These are phyloP conservation scores for Cornus florida DNA, from an alignment of 148 eudicot species.

Conservation along the genomic window DNA sequence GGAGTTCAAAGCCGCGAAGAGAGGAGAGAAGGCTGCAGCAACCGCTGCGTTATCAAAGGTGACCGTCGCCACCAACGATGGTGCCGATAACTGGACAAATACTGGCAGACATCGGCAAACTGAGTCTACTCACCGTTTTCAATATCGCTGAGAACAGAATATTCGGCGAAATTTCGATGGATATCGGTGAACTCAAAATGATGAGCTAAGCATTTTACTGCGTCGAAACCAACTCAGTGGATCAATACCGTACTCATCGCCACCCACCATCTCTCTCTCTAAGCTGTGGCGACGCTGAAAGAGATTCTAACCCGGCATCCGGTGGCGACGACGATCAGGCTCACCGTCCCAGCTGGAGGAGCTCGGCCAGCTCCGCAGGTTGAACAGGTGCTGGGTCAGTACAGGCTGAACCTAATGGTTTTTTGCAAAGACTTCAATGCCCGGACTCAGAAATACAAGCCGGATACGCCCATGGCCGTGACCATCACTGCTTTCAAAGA, in stretches of 20 bases:
- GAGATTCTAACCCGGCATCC: slow-evolving; percentile 69
- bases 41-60: no score
- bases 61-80: no score
- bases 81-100: no score
- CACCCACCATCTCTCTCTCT: background rate
- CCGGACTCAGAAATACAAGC: slow-evolving; percentile 79
- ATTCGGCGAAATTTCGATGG: no score
- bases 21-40: slow-evolving; percentile 39
- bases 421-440: slow-evolving; percentile 96
- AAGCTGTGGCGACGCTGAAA: slow-evolving; percentile 58
- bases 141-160: no score
- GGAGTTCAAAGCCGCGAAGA: slow-evolving; percentile 28
- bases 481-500: slow-evolving; percentile 77
- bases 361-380: slow-evolving; percentile 87
- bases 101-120: no score
- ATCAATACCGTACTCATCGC: no score
- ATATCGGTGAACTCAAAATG: no score
- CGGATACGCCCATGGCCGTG: slow-evolving; percentile 83
- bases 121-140: no score
- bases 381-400: slow-evolving; percentile 73
- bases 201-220: no score
- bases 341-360: slow-evolving; percentile 82
- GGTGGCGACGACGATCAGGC: slow-evolving; percentile 75
- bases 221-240: no score
- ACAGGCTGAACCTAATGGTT: slow-evolving; percentile 80